A percentile compares a stretch with the other conserved stretches of the same genome.
phyloP scores from a whole-genome alignment of 768 basidiomycete species.

The Cystobasidium onofrii region DNA sequence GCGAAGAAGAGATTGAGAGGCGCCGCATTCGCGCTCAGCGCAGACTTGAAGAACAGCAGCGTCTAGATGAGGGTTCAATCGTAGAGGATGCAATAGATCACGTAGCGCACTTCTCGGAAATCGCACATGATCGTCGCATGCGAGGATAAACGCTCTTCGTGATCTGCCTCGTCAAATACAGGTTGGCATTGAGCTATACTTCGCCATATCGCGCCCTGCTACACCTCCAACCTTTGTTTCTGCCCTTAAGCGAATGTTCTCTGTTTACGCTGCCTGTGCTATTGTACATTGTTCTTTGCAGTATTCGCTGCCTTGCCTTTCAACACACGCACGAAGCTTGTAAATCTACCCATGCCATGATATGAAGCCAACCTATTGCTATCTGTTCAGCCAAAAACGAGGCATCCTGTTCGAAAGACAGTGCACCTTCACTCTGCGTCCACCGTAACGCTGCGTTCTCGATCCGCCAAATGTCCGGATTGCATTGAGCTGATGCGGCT shows the following conservation, averaged over 20 bases:
- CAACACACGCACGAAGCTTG: too few relatives aligned
- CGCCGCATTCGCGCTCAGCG: constrained; percentile 14
- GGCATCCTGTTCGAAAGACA: background rate
- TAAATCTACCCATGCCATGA: too few relatives aligned
- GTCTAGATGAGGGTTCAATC: constrained; percentile 18
- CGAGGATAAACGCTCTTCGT: background rate
- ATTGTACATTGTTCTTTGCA: background rate
- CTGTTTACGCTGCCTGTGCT: background rate
- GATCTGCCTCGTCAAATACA: background rate
- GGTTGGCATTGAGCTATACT: too few relatives aligned
- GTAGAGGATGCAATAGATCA: constrained; percentile 4
- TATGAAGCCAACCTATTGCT: too few relatives aligned
- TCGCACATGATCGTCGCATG: background rate
- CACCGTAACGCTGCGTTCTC: background rate
- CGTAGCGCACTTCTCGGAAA: constrained; percentile 1
- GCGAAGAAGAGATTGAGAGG: constrained; percentile 30
- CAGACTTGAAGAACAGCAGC: constrained; percentile 21
- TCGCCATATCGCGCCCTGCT: too few relatives aligned
- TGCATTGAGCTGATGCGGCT: too few relatives aligned
- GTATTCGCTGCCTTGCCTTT: background rate
- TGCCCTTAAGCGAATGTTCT: too few relatives aligned
- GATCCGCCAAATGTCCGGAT: too few relatives aligned
- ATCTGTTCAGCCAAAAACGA: background rate
- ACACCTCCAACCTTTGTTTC: too few relatives aligned
- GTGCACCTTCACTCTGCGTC: background rate